phyloP scores from a whole-genome alignment of 2,329 filamentous ascomycete genomes.

The Aspergillus persii region DNA sequence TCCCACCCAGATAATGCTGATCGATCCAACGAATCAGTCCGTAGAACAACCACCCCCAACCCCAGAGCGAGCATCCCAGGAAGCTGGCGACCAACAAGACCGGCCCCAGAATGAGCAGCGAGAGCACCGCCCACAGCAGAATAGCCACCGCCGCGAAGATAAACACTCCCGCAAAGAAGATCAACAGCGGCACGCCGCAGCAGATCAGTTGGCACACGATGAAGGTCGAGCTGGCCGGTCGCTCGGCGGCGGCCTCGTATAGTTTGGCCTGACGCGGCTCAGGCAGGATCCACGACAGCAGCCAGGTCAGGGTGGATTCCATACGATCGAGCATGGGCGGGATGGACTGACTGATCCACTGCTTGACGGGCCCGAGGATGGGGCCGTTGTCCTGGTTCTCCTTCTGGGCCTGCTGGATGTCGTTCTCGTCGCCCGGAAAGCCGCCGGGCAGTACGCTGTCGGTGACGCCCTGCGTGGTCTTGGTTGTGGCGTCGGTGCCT shows the following conservation, averaged over 20 bases:
- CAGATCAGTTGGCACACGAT: slow-evolving; percentile 34
- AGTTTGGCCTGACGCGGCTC: slow-evolving; percentile 25
- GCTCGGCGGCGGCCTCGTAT: slow-evolving; percentile 29
- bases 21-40: background rate
- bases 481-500: background rate
- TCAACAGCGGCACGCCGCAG: slow-evolving; percentile 33
- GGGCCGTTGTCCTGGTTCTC: slow-evolving; percentile 15
- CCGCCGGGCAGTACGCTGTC: slow-evolving; percentile 25
- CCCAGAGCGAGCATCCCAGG: background rate
- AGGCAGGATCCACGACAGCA: slow-evolving; percentile 27
- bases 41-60: background rate
- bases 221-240: slow-evolving; percentile 32
- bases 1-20: background rate
- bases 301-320: slow-evolving; percentile 22
- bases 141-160: slow-evolving; percentile 32
- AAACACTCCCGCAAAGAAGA: slow-evolving; percentile 33
- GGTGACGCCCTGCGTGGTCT: slow-evolving; percentile 8
- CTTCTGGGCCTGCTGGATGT: background rate
- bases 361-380: slow-evolving; percentile 14
- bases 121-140: slow-evolving; percentile 30
- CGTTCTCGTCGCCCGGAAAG: slow-evolving; percentile 24
- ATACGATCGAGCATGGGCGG: slow-evolving; percentile 28
- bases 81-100: slow-evolving; percentile 16
- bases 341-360: slow-evolving; percentile 20
- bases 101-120: slow-evolving; percentile 31